These are phyloP conservation scores for Clavispora phyllophila DNA, from an alignment of 805 yeast genomes.

Conservation along the genomic window DNA sequence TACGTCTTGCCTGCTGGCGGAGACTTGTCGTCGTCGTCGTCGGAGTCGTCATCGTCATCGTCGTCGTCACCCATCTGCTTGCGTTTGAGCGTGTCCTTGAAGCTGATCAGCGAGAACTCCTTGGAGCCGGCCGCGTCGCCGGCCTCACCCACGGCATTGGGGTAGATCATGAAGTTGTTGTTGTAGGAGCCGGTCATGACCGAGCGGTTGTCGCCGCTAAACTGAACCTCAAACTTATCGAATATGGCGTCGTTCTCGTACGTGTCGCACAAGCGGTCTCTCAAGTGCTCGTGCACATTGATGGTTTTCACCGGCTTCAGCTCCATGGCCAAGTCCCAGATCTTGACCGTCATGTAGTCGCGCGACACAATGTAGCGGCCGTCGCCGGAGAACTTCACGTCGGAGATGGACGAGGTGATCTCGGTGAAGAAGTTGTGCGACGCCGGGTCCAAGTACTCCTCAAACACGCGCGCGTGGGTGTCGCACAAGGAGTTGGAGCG, in stretches of 20 bases:
- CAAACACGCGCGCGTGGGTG: constrained; percentile 78
- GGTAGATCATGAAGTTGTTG: constrained; percentile 95
- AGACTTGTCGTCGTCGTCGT: constrained; percentile 21
- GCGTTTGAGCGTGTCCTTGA: constrained; percentile 6
- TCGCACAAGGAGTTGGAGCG: constrained; percentile 93
- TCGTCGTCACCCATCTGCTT: constrained; percentile 10
- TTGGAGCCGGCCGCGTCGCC: constrained; percentile 2
- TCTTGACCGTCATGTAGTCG: constrained; percentile 94
- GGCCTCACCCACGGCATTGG: no score
- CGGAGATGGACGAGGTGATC: constrained; percentile 89
- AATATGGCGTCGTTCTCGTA: constrained; percentile 98
- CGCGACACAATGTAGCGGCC: constrained; percentile 95
- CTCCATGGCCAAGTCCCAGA: constrained; percentile 98
- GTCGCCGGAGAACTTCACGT: constrained; percentile 84
- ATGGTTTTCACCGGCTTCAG: constrained; percentile 90
- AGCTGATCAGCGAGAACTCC: constrained; percentile 5
- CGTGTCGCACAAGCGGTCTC: constrained; percentile 91
- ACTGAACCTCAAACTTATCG: constrained; percentile 95
- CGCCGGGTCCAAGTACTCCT: constrained; percentile 88
- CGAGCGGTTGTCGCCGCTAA: constrained; percentile 86
- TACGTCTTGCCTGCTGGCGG: constrained; percentile 23
- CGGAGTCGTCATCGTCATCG: constrained; percentile 27
- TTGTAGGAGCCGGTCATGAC: constrained; percentile 97
- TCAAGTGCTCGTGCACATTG: constrained; percentile 89
- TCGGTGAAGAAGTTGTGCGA: constrained; percentile 96